Percentiles rank a stretch among this genome's conserved stretches.
Conservation (phyloP, 139 green algal species). For the Picochlorum sp. region DNA sequence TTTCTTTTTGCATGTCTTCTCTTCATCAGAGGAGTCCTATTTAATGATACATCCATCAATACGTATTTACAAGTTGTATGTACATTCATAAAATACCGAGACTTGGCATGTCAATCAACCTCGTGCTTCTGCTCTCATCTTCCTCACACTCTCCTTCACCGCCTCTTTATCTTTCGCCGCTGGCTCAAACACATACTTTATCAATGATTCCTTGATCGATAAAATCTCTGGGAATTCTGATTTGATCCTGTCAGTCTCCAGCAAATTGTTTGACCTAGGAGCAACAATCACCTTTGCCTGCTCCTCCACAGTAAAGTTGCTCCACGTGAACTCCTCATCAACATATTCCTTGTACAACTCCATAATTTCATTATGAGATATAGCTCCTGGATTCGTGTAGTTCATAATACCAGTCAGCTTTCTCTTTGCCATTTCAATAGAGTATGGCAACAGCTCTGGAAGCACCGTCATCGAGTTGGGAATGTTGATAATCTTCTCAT, state of each 20-base stretch:
- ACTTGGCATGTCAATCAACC: background rate
- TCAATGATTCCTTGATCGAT: conserved; percentile 80
- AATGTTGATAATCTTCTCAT: conserved; percentile 77
- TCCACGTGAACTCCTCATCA: conserved; percentile 88
- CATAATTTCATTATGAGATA: conserved; percentile 96
- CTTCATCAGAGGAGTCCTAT: too few species aligned
- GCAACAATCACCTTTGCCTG: conserved; percentile 95
- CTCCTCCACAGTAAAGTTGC: conserved; percentile 91
- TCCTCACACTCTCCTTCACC: conserved; percentile 28
- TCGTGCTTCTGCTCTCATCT: conserved; percentile 51
- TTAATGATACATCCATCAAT: too few species aligned
- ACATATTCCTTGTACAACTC: conserved; percentile 94
- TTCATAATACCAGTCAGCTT: conserved; percentile 93
- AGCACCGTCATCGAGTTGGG: conserved; percentile 97
- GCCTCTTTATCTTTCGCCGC: conserved; percentile 40
- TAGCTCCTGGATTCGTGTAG: conserved; percentile 94
- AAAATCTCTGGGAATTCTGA: conserved; percentile 85
- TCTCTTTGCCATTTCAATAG: conserved; percentile 85
- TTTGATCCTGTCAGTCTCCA: conserved; percentile 84
- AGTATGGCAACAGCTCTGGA: conserved; percentile 85
- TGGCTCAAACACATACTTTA: conserved; percentile 59
- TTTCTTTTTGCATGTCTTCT: background rate
- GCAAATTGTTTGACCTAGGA: conserved; percentile 91
- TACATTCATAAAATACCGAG: background rate
- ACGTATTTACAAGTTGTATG: background rate